A percentile compares a stretch with the other conserved stretches of the same genome.
These are phyloP conservation scores for Neofusicoccum umdonicola DNA, from an alignment of 2,329 filamentous ascomycete species.

Conservation along the genomic window DNA sequence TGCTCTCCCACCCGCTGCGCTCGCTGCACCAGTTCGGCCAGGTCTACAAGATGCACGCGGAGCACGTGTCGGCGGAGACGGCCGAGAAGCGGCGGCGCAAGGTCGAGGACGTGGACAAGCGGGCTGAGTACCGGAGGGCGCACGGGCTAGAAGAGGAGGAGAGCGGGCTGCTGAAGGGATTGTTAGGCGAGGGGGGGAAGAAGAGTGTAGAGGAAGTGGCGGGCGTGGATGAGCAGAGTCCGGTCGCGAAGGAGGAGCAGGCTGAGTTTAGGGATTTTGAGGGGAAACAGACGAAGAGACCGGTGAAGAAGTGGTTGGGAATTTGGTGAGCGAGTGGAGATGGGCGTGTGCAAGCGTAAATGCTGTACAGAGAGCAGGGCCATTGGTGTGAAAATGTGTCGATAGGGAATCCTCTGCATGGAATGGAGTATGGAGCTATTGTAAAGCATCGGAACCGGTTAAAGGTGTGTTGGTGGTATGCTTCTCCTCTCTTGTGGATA, in stretches of 20 bases:
- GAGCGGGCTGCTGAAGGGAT: slow-evolving; percentile 26
- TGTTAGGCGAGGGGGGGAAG: slow-evolving; percentile 32
- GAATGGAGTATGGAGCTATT: background rate
- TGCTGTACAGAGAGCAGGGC: background rate
- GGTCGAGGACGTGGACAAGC: slow-evolving; percentile 84
- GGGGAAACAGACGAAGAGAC: slow-evolving; percentile 44
- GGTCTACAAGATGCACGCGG: slow-evolving; percentile 74
- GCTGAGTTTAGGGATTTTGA: slow-evolving; percentile 42
- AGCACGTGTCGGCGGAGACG: slow-evolving; percentile 66
- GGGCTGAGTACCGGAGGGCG: slow-evolving; percentile 78
- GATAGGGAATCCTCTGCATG: background rate
- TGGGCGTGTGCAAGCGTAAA: background rate
- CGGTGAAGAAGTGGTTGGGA: slow-evolving; percentile 78
- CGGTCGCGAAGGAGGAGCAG: slow-evolving; percentile 31
- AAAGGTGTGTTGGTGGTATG: background rate
- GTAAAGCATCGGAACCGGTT: background rate
- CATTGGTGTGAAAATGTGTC: background rate
- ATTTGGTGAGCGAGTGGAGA: slow-evolving; percentile 55
- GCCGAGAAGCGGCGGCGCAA: slow-evolving; percentile 69
- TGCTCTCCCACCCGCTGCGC: slow-evolving; percentile 67
- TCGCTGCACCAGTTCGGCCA: slow-evolving; percentile 65
- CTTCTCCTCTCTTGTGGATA: background rate
- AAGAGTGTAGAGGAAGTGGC: background rate
- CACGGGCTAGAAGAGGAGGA: slow-evolving; percentile 59
- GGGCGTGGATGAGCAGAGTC: background rate